Percentiles rank a stretch among this genome's conserved stretches.
Evolutionary conservation across 2,329 filamentous ascomycete species (phyloP).

Genomic region (Simplicillium sp.): DNA sequence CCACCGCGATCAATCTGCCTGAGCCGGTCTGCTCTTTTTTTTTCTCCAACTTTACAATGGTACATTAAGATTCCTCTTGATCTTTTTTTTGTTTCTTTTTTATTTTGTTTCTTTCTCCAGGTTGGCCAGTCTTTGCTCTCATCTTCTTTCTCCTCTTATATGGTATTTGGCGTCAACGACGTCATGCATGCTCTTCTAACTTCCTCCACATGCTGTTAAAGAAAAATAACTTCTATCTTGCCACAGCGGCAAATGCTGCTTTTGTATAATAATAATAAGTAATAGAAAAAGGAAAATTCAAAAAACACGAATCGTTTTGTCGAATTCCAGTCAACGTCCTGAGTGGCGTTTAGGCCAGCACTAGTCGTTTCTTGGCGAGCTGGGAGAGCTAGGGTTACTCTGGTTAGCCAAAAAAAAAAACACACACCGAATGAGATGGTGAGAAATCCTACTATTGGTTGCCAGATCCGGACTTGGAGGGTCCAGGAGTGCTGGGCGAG

Average conservation of each 20-base stretch:
- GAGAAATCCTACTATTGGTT: constrained; percentile 24
- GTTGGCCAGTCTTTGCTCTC: background rate
- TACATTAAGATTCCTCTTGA: background rate
- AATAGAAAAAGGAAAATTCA: background rate
- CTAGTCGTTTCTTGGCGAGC: constrained; percentile 26
- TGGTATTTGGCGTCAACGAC: too few relatives aligned
- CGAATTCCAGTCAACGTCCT: constrained; percentile 1
- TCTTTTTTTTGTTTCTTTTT: background rate
- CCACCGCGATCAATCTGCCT: too few relatives aligned
- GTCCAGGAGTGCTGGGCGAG: constrained; percentile 35
- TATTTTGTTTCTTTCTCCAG: constrained; percentile 5
- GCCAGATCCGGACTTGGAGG: constrained; percentile 24
- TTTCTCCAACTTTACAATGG: too few relatives aligned
- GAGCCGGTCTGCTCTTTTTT: too few relatives aligned
- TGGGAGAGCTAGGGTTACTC: constrained; percentile 20
- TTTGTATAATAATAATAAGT: background rate
- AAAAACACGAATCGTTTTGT: background rate
- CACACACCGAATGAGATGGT: background rate
- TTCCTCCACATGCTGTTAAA: background rate
- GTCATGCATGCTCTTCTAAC: too few relatives aligned
- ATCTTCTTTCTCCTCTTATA: background rate
- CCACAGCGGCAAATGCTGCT: background rate
- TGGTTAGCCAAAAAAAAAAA: constrained; percentile 31
- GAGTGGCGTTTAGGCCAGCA: too few relatives aligned
- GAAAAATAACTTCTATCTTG: background rate